A percentile compares a stretch with the other conserved stretches of the same genome.
Evolutionary conservation across 1,284 basidiomycete species (phyloP).

Genomic region (Schizopora paradoxa): DNA sequence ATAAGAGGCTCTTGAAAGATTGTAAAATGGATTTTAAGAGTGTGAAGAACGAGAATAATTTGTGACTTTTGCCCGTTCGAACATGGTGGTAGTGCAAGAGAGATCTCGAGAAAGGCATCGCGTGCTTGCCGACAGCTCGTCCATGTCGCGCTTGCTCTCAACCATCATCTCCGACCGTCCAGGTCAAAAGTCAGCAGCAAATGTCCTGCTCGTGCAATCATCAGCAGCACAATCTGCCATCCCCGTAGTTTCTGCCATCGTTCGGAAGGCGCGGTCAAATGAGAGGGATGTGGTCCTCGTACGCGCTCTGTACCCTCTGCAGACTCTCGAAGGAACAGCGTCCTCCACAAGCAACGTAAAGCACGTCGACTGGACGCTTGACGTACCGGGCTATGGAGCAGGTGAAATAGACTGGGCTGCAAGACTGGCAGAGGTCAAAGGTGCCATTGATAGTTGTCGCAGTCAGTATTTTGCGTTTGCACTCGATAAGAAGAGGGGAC

Average conservation of each 20-base stretch:
- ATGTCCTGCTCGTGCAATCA: constrained; percentile 59
- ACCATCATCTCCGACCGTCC: constrained; percentile 34
- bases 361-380: constrained; percentile 47
- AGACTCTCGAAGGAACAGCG: constrained; percentile 29
- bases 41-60: not conserved
- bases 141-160: constrained; percentile 33
- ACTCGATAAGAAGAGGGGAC: constrained; percentile 8
- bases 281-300: constrained; percentile 42
- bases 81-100: constrained; percentile 21
- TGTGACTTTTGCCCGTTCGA: not conserved
- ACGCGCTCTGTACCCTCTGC: constrained; percentile 53
- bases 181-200: too few species aligned
- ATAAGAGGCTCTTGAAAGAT: too few species aligned
- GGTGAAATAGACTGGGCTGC: constrained; percentile 26
- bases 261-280: constrained; percentile 25
- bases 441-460: constrained; percentile 43
- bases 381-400: constrained; percentile 50
- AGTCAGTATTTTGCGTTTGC: constrained; percentile 16
- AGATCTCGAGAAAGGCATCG: constrained; percentile 23
- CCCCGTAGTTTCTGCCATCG: constrained; percentile 46
- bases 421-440: constrained; percentile 35
- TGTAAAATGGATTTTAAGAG: too few species aligned
- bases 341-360: constrained; percentile 24
- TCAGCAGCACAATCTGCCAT: constrained; percentile 57
- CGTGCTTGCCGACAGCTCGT: constrained; percentile 11